Evolutionary conservation across 495 filamentous ascomycete species (phyloP), one percentile per base, ranked within the genome.

Genomic region (Penicillium paxilli): DNA sequence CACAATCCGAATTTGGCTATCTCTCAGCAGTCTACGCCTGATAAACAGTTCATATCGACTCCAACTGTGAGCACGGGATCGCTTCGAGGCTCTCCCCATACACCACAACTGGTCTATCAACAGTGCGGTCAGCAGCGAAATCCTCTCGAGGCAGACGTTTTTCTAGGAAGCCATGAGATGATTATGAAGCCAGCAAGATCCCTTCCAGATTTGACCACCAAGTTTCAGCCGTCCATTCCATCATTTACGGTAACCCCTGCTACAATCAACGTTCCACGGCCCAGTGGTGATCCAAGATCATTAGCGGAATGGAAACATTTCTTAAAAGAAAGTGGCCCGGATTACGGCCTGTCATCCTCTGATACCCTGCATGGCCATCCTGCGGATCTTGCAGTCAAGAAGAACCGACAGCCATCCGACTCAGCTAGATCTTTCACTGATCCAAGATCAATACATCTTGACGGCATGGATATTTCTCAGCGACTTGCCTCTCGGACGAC

Each of bases 381-480:
- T 9, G 21, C 58, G 6, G 57, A 66, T 17, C 47, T 74, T 14
- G 50, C 62, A 12, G 55, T 74, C 17, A 33, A 57, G 35, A 74
- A 68, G 46, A 69, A 47, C 44, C 55, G 67, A 55, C 64, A 60
- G 9, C 59, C 11, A 24, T 19, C 51, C 17, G 14, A 53, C 28
- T 57, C 55, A 41, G 46, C 44, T 7, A 49, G 48, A 40, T 32
- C 49, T 35, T 19, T 49, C n/a, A 22, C 52, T 2, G 71, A 68
- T 21, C 30, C 44, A 23, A 52, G 51, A 23, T 60, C 67, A 12
- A 47, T 72, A 24, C 65, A 74, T 50, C 58, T 75, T 23, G 64
- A 49, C 9, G 68, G 72, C 11, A 53, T 76, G 49, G 62, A 66
- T 12, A 74, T 75, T 23, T 63, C 72, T 4, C 57, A 60, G 35